Conservation (phyloP, 2,329 filamentous ascomycete genomes). For the Cercospora nicotianae region DNA sequence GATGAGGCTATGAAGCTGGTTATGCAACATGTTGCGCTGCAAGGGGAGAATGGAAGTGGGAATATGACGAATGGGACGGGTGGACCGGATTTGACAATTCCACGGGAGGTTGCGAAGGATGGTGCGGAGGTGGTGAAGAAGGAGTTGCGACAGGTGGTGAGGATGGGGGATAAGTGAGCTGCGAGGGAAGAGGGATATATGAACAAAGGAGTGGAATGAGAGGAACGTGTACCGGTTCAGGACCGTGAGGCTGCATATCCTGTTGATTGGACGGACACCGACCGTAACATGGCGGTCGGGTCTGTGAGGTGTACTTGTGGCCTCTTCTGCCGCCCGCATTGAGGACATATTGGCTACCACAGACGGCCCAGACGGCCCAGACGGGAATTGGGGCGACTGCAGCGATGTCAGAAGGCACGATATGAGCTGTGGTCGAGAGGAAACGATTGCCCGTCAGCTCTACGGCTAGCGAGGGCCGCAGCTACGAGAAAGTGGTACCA, state of each 20-base stretch:
- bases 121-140: slow-evolving; percentile 55
- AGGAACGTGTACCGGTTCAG: not conserved
- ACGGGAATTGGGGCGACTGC: not conserved
- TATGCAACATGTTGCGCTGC: slow-evolving; percentile 43
- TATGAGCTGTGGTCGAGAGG: not conserved
- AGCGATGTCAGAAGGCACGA: not conserved
- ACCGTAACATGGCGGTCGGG: not conserved
- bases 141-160: slow-evolving; percentile 39
- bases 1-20: slow-evolving; percentile 58
- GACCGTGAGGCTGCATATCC: not conserved
- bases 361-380: too few relatives aligned
- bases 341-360: not conserved
- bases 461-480: not conserved
- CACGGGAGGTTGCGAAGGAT: slow-evolving; percentile 50
- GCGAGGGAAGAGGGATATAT: not conserved
- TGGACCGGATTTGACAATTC: slow-evolving; percentile 31
- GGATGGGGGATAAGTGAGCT: slow-evolving; percentile 26
- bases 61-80: slow-evolving; percentile 22
- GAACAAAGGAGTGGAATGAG: not conserved
- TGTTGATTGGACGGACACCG: not conserved
- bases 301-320: not conserved
- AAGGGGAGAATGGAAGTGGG: slow-evolving; percentile 33
- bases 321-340: not conserved
- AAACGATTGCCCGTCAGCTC: not conserved
- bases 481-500: not conserved